A percentile compares a stretch with the other conserved stretches of the same genome.
Evolutionary conservation across 768 basidiomycete species (phyloP).

Genomic region (Suillus discolor): DNA sequence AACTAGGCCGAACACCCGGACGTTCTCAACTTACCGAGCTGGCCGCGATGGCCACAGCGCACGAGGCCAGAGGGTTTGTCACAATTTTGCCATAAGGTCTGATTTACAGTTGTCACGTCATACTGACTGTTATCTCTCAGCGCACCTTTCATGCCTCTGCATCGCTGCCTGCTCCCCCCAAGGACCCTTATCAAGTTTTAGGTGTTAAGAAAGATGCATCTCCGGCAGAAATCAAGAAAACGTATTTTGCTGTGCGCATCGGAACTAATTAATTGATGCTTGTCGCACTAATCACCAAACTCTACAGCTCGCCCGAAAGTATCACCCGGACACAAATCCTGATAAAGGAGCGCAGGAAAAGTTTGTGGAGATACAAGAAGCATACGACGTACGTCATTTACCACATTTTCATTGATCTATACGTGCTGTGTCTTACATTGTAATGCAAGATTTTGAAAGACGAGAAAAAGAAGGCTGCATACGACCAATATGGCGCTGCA

Average conservation of each 20-base stretch:
- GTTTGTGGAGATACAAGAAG: conserved; percentile 95
- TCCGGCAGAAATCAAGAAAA: conserved; percentile 92
- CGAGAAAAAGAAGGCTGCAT: conserved; percentile 88
- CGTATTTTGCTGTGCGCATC: conserved; percentile 84
- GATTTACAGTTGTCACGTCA: conserved; percentile 19
- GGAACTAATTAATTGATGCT: conserved; percentile 18
- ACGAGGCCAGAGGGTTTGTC: conserved; percentile 18
- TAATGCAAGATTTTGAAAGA: conserved; percentile 82
- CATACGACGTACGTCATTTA: conserved; percentile 80
- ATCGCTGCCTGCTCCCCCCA: conserved; percentile 51
- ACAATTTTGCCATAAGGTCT: conserved; percentile 42
- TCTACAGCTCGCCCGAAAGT: conserved; percentile 90
- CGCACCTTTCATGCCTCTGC: conserved; percentile 76
- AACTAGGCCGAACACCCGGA: conserved; percentile 31
- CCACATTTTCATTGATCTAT: conserved; percentile 15
- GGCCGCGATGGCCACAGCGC: conserved; percentile 36
- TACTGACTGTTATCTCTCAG: conserved; percentile 42
- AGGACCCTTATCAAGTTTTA: conserved; percentile 90
- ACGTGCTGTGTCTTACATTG: conserved; percentile 21
- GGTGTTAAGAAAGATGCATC: conserved; percentile 86
- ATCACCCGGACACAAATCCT: conserved; percentile 96
- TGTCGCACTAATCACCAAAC: conserved; percentile 18
- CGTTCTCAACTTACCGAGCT: conserved; percentile 42
- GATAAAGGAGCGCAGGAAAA: conserved; percentile 89
- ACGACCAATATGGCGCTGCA: conserved; percentile 90